These are phyloP conservation scores for Entomortierella chlamydospora DNA, from an alignment of 192 early-diverging fungal species.

Conservation along the genomic window DNA sequence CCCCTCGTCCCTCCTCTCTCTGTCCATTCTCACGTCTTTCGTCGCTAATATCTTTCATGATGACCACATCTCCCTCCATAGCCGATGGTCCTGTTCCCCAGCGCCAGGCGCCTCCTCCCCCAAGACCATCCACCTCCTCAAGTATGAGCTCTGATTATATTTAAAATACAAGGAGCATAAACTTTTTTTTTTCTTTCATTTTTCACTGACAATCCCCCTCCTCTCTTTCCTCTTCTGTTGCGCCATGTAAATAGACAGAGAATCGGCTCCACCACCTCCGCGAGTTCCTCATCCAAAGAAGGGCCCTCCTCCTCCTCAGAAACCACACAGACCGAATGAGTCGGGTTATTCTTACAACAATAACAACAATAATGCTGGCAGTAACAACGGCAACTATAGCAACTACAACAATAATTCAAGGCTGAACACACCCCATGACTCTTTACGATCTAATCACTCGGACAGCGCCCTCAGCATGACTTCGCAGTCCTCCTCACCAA, in stretches of 20 bases:
- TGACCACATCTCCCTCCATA: constrained; percentile 7
- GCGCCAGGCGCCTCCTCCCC: constrained; percentile 57
- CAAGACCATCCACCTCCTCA: constrained; percentile 38
- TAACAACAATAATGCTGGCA: constrained; percentile 8
- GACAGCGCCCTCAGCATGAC: constrained; percentile 30
- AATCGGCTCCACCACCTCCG: constrained; percentile 33
- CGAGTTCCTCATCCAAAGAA: constrained; percentile 49
- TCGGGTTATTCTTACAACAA: constrained; percentile 11
- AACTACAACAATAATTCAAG: constrained; percentile 4
- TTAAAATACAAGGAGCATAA: background rate
- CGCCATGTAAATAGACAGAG: constrained; percentile 23
- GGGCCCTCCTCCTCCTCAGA: constrained; percentile 48
- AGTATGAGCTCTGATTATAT: constrained; percentile 9
- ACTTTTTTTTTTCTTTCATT: background rate
- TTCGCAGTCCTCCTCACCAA: constrained; percentile 45
- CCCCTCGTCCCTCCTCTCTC: background rate
- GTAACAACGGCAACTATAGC: constrained; percentile 5
- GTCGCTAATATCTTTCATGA: no score
- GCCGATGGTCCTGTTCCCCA: constrained; percentile 51
- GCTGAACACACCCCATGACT: constrained; percentile 42
- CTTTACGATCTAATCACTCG: constrained; percentile 39
- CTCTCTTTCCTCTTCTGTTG: background rate
- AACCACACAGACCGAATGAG: constrained; percentile 26
- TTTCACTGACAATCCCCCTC: background rate
- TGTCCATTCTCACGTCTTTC: background rate